Percentiles rank a stretch among this genome's conserved stretches.
Conservation (phyloP, 164 flowering plant species). For the Aristolochia fimbriata region DNA sequence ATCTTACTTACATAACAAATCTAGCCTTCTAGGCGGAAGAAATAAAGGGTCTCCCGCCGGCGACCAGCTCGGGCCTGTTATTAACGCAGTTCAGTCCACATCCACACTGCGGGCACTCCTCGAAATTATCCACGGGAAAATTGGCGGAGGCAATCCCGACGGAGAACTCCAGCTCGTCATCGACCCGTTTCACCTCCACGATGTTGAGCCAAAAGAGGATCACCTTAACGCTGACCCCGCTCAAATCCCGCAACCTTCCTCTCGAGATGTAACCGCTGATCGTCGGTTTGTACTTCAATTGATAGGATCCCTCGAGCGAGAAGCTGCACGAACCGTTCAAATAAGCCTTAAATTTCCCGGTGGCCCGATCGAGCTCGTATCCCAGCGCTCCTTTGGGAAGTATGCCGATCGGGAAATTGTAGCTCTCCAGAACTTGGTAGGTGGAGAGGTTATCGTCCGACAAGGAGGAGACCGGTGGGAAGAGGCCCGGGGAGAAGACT, state of each 20-base stretch:
- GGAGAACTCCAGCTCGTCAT: constrained; percentile 42
- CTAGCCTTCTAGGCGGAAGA: constrained; percentile 4
- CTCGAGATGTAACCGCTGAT: constrained; percentile 34
- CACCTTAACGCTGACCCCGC: constrained; percentile 51
- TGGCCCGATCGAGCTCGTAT: constrained; percentile 36
- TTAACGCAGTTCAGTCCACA: constrained; percentile 42
- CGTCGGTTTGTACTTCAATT: constrained; percentile 36
- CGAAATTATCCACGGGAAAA: constrained; percentile 38
- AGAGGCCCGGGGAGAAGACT: neutral
- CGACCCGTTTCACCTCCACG: constrained; percentile 30
- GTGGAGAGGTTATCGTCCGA: constrained; percentile 13
- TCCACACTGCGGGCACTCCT: constrained; percentile 48
- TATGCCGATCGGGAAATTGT: constrained; percentile 49
- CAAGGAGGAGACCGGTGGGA: neutral
- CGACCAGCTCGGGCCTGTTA: neutral
- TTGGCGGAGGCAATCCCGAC: constrained; percentile 52
- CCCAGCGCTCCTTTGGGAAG: constrained; percentile 45
- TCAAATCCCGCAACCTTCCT: constrained; percentile 24
- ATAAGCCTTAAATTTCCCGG: constrained; percentile 47
- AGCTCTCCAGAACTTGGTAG: constrained; percentile 25
- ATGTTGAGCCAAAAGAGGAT: constrained; percentile 51
- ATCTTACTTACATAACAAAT: neutral
- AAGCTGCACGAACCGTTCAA: constrained; percentile 41
- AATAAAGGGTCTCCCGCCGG: constrained; percentile 3
- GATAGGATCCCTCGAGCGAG: constrained; percentile 32